Base-by-base conservation (phyloP, 2,329 filamentous ascomycete species). In the Phymatotrichopsis omnivora region DNA sequence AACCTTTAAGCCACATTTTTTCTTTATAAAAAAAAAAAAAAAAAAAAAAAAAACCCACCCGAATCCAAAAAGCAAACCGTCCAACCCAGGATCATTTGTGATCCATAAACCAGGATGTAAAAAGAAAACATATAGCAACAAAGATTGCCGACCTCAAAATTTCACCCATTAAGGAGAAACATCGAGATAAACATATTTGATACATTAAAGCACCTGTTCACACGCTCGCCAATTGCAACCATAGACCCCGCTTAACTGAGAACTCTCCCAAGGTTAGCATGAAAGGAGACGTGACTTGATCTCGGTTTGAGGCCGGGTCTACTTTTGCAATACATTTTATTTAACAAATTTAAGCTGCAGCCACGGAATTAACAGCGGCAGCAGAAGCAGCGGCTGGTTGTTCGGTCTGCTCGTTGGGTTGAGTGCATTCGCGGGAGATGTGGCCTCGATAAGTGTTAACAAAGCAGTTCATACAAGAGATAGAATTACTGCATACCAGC, bases 361-460 rank as follows among this genome's bases (percentile, higher is more conserved):
- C 48, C 11, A 41, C 27, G 35, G 28, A 30, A 36, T 50, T 51
- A 30, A 36, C 47, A 17, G 34, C 31, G 8, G 47, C 14, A n/a
- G n/a, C n/a, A n/a, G n/a, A n/a, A n/a, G n/a, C n/a, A n/a, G n/a
- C n/a, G n/a, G n/a, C n/a, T 14, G 36, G 24, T 17, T 53, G 50
- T 24, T 47, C 50, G 7, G 44, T 34, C 14, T 53, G 49, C 24
- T 54, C 52, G 19, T 42, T 43, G 19, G 50, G 79, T 76, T 86
- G 66, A 48, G 86, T 82, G 72, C 91, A 95, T 60, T 96, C 89
- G 54, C 89, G 82, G 48, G 85, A 93, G 67, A 96, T 96, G 41
- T 56, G 54, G 7, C 54, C 57, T 58, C 39, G 40, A 36, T n/a
- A 7, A 29, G 29, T 11, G 24, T 49, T 31, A 50, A 35, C 12